Conservation (phyloP, 352 stramenopile species). For the Globisporangium polare region DNA sequence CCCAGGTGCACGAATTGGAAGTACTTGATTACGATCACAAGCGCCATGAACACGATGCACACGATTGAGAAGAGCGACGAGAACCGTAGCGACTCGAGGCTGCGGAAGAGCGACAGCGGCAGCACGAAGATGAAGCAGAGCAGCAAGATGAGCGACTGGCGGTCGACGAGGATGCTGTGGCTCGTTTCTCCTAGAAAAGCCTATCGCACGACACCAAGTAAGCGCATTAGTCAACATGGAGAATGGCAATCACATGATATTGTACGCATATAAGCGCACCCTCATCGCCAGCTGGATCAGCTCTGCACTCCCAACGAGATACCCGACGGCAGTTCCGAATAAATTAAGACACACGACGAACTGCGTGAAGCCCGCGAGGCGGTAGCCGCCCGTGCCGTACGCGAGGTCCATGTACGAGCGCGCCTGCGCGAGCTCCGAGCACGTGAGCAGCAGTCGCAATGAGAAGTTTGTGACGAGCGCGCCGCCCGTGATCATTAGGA, state of each 20-base stretch:
- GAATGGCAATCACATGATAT: background rate
- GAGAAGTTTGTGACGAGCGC: slow-evolving; percentile 81
- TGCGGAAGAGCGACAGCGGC: slow-evolving; percentile 78
- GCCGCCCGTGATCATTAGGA: slow-evolving; percentile 61
- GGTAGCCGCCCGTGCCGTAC: slow-evolving; percentile 50
- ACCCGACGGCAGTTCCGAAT: slow-evolving; percentile 84
- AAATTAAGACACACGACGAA: slow-evolving; percentile 82
- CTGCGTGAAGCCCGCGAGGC: slow-evolving; percentile 71
- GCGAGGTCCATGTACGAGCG: slow-evolving; percentile 86
- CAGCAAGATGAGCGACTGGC: slow-evolving; percentile 64
- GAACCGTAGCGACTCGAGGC: slow-evolving; percentile 79
- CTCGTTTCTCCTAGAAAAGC: slow-evolving; percentile 40
- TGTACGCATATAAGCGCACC: slow-evolving; percentile 13
- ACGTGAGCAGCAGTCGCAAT: slow-evolving; percentile 72
- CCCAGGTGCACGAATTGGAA: slow-evolving; percentile 82
- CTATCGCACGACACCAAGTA: slow-evolving; percentile 3
- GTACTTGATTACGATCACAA: slow-evolving; percentile 89
- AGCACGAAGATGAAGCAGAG: slow-evolving; percentile 63
- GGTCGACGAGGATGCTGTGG: slow-evolving; percentile 54
- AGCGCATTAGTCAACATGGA: background rate
- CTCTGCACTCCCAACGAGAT: slow-evolving; percentile 78
- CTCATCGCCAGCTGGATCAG: slow-evolving; percentile 65
- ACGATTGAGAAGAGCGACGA: slow-evolving; percentile 87
- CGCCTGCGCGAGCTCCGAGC: slow-evolving; percentile 63
- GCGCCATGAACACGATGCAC: slow-evolving; percentile 85